A percentile compares a stretch with the other conserved stretches of the same genome.
Evolutionary conservation across 371 early-diverging fungal species (phyloP).

Genomic region (Mortierella sp.): DNA sequence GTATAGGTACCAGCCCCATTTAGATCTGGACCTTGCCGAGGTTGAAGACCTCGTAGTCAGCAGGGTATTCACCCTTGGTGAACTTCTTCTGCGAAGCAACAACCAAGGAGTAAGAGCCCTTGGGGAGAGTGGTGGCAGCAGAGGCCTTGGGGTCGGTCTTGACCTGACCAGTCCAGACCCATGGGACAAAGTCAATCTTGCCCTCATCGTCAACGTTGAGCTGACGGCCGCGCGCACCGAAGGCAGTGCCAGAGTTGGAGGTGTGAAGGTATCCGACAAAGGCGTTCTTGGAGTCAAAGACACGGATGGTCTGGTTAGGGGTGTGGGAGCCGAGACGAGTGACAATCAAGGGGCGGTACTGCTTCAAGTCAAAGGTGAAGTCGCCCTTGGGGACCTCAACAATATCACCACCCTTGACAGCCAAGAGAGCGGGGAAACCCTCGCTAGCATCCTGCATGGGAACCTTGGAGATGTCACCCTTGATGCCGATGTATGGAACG

Average conservation of each 20-base stretch:
- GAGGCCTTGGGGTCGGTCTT: slow-evolving; percentile 14
- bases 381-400: slow-evolving; percentile 9
- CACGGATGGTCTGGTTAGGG: slow-evolving; percentile 28
- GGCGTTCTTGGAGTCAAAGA: slow-evolving; percentile 23
- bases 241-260: slow-evolving; percentile 12
- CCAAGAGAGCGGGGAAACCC: background rate
- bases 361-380: slow-evolving; percentile 25
- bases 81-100: slow-evolving; percentile 49
- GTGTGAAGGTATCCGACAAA: slow-evolving; percentile 33
- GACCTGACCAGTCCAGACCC: slow-evolving; percentile 31
- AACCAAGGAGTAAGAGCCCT: slow-evolving; percentile 28
- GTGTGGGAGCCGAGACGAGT: slow-evolving; percentile 46
- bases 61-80: slow-evolving; percentile 46
- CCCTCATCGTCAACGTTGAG: slow-evolving; percentile 20
- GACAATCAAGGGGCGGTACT: slow-evolving; percentile 23
- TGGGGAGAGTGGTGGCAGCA: slow-evolving; percentile 6
- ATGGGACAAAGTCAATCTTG: slow-evolving; percentile 13
- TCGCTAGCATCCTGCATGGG: slow-evolving; percentile 52
- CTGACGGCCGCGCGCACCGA: slow-evolving; percentile 17
- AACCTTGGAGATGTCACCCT: slow-evolving; percentile 53
- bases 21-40: slow-evolving; percentile 26
- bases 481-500: slow-evolving; percentile 62
- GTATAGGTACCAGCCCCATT: background rate
- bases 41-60: slow-evolving; percentile 37
- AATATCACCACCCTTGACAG: background rate